These are phyloP conservation scores for Lojkania enalia DNA, from an alignment of 2,329 filamentous ascomycete species.

Conservation along the genomic window DNA sequence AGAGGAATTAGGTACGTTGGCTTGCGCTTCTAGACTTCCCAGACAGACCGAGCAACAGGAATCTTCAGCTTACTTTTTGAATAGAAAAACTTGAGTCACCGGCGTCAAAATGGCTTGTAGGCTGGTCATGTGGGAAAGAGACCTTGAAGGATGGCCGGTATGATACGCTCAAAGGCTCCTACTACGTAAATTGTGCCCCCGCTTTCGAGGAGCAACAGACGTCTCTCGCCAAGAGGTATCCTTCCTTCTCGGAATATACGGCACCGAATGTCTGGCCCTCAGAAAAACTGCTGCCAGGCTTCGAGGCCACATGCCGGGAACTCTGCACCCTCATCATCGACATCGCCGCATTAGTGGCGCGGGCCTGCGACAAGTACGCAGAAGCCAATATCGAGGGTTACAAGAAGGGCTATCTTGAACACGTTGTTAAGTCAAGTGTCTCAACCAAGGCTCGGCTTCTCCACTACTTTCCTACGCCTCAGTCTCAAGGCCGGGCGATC, in stretches of 20 bases:
- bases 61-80: conserved; percentile 12
- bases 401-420: conserved; percentile 76
- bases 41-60: neutral
- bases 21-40: neutral
- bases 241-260: conserved; percentile 84
- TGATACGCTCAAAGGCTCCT: conserved; percentile 80
- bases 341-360: conserved; percentile 81
- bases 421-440: conserved; percentile 79
- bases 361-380: conserved; percentile 88
- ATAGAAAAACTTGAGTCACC: conserved; percentile 54
- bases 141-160: conserved; percentile 76
- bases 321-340: conserved; percentile 88
- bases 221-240: conserved; percentile 50
- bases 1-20: conserved; percentile 66
- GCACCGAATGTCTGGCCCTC: conserved; percentile 87
- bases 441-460: conserved; percentile 89
- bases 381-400: conserved; percentile 77
- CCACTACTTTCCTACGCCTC: conserved; percentile 78
- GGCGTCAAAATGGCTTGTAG: conserved; percentile 62
- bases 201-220: conserved; percentile 66
- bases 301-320: conserved; percentile 70
- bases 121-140: conserved; percentile 83
- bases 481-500: conserved; percentile 21
- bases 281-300: conserved; percentile 70
- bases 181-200: conserved; percentile 76